These are phyloP conservation scores for Gilbertella persicaria DNA, from an alignment of 371 early-diverging fungal genomes.

Conservation along the genomic window DNA sequence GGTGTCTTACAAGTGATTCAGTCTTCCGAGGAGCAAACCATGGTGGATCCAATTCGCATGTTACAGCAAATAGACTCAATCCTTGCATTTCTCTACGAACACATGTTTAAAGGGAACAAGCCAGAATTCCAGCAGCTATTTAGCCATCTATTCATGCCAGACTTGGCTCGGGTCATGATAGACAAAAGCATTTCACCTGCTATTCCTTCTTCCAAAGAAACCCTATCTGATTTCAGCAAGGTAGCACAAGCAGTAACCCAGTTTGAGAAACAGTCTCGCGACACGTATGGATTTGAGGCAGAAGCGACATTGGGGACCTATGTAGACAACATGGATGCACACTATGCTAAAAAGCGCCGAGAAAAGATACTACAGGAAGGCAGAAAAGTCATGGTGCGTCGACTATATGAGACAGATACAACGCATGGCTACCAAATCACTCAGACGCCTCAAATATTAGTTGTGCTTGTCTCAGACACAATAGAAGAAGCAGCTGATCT, in stretches of 20 bases:
- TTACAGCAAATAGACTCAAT: conserved; percentile 18
- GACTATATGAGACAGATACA: conserved; percentile 41
- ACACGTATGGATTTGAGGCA: conserved; percentile 9
- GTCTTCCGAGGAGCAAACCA: background rate
- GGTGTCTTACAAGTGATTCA: conserved; percentile 13
- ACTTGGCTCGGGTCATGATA: conserved; percentile 16
- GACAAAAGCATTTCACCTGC: conserved; percentile 15
- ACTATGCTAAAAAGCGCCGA: conserved; percentile 39
- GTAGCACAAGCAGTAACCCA: conserved; percentile 11
- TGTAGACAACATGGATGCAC: conserved; percentile 34
- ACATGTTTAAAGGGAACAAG: conserved; percentile 7
- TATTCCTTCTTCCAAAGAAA: conserved; percentile 21
- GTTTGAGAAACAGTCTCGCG: conserved; percentile 16
- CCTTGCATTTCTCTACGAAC: conserved; percentile 15
- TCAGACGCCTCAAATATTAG: conserved; percentile 42
- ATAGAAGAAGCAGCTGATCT: conserved; percentile 36
- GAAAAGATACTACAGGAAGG: conserved; percentile 35
- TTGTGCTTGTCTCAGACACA: conserved; percentile 33
- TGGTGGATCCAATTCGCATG: conserved; percentile 13
- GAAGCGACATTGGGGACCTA: conserved; percentile 11
- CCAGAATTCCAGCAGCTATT: conserved; percentile 11
- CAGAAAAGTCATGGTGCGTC: conserved; percentile 43
- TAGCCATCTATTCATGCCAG: conserved; percentile 25
- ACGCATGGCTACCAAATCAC: conserved; percentile 32
- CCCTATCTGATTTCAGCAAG: conserved; percentile 17